phyloP scores from a whole-genome alignment of 768 basidiomycete genomes.

The Russula griseocarnosa region DNA sequence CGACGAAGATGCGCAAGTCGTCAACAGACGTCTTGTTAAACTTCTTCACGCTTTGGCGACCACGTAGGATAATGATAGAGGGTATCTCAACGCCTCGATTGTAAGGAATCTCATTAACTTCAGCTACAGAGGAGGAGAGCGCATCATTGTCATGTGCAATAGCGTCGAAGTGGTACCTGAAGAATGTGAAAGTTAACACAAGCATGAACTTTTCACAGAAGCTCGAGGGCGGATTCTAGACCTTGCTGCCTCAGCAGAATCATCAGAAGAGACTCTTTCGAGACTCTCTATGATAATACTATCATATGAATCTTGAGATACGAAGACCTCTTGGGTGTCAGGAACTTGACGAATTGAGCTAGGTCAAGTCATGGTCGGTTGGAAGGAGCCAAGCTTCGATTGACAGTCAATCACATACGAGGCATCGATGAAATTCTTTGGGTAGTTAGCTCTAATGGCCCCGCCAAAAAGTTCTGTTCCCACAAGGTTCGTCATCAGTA shows the following conservation, averaged over 20 bases:
- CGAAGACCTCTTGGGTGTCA: slow-evolving; percentile 90
- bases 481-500: slow-evolving; percentile 23
- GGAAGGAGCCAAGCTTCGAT: not conserved
- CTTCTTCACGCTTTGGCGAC: slow-evolving; percentile 70
- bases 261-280: slow-evolving; percentile 57
- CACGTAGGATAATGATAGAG: slow-evolving; percentile 56
- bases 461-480: slow-evolving; percentile 75
- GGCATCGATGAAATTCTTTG: slow-evolving; percentile 65
- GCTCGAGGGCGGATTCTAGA: slow-evolving; percentile 33
- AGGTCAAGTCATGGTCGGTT: slow-evolving; percentile 17
- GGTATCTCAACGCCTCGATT: slow-evolving; percentile 50
- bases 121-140: slow-evolving; percentile 43
- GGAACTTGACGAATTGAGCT: slow-evolving; percentile 81
- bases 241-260: slow-evolving; percentile 65
- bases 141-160: slow-evolving; percentile 90
- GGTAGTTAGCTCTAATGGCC: slow-evolving; percentile 64
- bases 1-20: slow-evolving; percentile 71
- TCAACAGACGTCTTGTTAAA: slow-evolving; percentile 63
- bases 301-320: slow-evolving; percentile 61
- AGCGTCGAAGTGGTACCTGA: slow-evolving; percentile 89
- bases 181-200: slow-evolving; percentile 23
- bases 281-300: slow-evolving; percentile 86
- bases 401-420: slow-evolving; percentile 51
- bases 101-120: slow-evolving; percentile 41
- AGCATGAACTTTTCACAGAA: not conserved